A percentile compares a stretch with the other conserved stretches of the same genome.
Evolutionary conservation across 306 rosid genomes (phyloP).

Genomic region (Citrullus mucosospermus): DNA sequence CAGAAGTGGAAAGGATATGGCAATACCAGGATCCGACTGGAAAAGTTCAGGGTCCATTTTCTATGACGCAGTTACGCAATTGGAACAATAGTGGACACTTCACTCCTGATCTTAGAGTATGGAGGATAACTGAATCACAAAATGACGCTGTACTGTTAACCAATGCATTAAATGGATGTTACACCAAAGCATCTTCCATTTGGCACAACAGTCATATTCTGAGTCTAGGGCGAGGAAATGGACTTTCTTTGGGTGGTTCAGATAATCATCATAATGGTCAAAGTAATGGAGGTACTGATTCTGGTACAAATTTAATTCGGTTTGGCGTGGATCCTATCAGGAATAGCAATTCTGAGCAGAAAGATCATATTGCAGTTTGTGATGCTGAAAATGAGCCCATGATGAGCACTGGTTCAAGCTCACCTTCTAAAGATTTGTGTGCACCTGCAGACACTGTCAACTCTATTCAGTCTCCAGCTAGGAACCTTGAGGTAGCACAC

Average conservation of each 20-base stretch:
- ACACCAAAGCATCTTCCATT: slow-evolving; percentile 26
- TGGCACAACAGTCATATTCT: slow-evolving; percentile 20
- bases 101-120: slow-evolving; percentile 62
- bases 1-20: slow-evolving; percentile 49
- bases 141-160: slow-evolving; percentile 44
- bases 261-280: not conserved
- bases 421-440: slow-evolving; percentile 32
- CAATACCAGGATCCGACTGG: slow-evolving; percentile 81
- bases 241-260: not conserved
- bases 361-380: slow-evolving; percentile 21
- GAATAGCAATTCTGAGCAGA: slow-evolving; percentile 20
- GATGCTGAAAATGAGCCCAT: slow-evolving; percentile 33
- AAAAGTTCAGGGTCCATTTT: slow-evolving; percentile 81
- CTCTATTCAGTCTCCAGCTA: slow-evolving; percentile 4
- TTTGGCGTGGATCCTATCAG: not conserved
- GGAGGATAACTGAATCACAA: slow-evolving; percentile 57
- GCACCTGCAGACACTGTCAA: slow-evolving; percentile 33
- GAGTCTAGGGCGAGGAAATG: slow-evolving; percentile 13
- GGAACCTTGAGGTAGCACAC: not conserved
- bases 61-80: slow-evolving; percentile 48
- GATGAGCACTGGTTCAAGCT: slow-evolving; percentile 28
- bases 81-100: slow-evolving; percentile 60
- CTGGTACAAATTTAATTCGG: not conserved
- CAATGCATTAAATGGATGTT: slow-evolving; percentile 41
- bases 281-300: not conserved